Evolutionary conservation across 306 rosid genomes (phyloP).

Genomic region (Bauhinia variegata): DNA sequence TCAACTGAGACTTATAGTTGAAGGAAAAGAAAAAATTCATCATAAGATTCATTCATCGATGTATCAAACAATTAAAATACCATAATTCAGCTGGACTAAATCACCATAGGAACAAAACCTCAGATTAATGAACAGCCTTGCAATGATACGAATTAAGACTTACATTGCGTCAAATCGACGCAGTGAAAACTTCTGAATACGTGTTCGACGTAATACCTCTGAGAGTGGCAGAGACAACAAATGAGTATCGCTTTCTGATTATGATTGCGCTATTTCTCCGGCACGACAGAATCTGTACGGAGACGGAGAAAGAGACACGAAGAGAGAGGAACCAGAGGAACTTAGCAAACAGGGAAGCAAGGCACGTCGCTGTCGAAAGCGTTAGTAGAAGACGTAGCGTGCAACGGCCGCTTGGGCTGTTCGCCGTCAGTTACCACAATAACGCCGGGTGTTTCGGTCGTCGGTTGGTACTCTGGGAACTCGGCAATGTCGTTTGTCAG

Average conservation of each 20-base stretch:
- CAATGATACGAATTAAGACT: constrained; percentile 9
- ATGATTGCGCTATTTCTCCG: constrained; percentile 37
- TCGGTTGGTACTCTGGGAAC: constrained; percentile 19
- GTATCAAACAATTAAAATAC: constrained; percentile 8
- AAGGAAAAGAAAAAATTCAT: no score
- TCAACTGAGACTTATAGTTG: no score
- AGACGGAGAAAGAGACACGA: constrained; percentile 38
- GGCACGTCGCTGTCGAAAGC: constrained; percentile 54
- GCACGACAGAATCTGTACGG: constrained; percentile 47
- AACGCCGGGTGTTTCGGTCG: constrained; percentile 49
- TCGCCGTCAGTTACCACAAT: background rate
- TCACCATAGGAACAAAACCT: constrained; percentile 1
- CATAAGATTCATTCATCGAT: background rate
- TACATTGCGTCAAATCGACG: constrained; percentile 30
- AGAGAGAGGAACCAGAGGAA: background rate
- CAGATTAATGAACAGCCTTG: constrained; percentile 14
- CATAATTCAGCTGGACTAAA: constrained; percentile 35
- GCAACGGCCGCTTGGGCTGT: constrained; percentile 63
- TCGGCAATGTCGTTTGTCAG: constrained; percentile 9
- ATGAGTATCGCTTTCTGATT: constrained; percentile 43
- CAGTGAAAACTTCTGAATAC: background rate
- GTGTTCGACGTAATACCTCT: constrained; percentile 14
- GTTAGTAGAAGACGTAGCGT: constrained; percentile 59
- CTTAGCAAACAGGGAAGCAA: background rate
- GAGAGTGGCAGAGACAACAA: constrained; percentile 15